Base-by-base conservation (phyloP, 306 rosid genomes). In the Cicer yamashitae region DNA sequence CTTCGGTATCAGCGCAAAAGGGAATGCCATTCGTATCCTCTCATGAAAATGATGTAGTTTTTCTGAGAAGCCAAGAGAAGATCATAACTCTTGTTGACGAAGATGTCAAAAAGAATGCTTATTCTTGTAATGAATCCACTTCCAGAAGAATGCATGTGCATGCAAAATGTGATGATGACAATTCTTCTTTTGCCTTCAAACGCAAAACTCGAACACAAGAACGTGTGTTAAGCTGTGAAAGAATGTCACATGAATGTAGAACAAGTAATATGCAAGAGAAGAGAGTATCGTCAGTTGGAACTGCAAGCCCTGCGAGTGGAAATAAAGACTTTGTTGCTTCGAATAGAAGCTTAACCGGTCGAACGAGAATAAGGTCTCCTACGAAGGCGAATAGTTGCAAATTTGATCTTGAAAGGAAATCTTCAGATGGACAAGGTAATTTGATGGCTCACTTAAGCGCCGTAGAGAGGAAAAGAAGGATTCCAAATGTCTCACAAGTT, bases 241-340 rank as follows among this genome's bases (percentile, higher is more conserved):
- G 73, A 53, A 65, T 51, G 17, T 56, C 84, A 7, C 18, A 81
- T 8, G 83, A 64, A 61, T 84, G 86, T 9, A 88, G 74, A 74
- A 39, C 7, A 25, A 84, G 82, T 77, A 87, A 70, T 81, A 64
- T 61, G 12, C 86, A 75, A 12, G 58, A 76, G 34, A 81, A 82
- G 79, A 82, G 84, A 79, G 84, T 67, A 76, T 70, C 84, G 58
- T 77, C 89, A 6, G 65, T 82, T 81, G 83, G 77, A 63, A 89
- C 84, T 81, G 84, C 81, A 63, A 89, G 79, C 75, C 56, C 77
- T 54, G 75, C 25, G 34, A 59, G 61, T 74, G 79, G 76, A 78
- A 63, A 80, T 71, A 91, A 88, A 84, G 88, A 91, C 65, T 89
- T 86, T 59, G 89, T 85, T 84, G 83, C 90, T 57, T 84, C 83